Evolutionary conservation across 2,329 filamentous ascomycete species (phyloP).

Genomic region (Diaporthe nobilis): DNA sequence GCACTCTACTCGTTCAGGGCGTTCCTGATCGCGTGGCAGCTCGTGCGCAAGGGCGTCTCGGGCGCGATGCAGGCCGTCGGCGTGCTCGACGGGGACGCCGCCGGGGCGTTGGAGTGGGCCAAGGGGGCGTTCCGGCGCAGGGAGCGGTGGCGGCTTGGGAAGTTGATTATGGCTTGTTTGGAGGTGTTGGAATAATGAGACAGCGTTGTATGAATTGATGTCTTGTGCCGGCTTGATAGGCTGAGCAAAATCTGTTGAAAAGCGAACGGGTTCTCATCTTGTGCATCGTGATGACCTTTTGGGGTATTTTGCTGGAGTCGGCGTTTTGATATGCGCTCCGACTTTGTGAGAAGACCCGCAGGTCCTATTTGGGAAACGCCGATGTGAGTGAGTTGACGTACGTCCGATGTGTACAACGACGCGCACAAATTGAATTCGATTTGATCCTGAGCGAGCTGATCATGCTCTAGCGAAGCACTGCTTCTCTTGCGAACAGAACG

Average conservation of each 20-base stretch:
- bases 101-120: slow-evolving; percentile 50
- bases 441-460: too few species aligned
- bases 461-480: too few species aligned
- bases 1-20: slow-evolving; percentile 57
- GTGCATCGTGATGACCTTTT: neutral
- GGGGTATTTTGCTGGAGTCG: neutral
- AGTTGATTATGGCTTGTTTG: slow-evolving; percentile 51
- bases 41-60: slow-evolving; percentile 49
- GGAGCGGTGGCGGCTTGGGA: slow-evolving; percentile 50
- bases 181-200: slow-evolving; percentile 6
- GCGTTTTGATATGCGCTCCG: neutral
- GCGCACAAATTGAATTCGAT: too few species aligned
- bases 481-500: too few species aligned
- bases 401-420: neutral
- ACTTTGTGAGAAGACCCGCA: neutral
- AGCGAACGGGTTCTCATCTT: too few species aligned
- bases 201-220: neutral
- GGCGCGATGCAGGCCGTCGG: slow-evolving; percentile 53
- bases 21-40: slow-evolving; percentile 57
- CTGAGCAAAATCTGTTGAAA: neutral
- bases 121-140: slow-evolving; percentile 50
- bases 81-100: slow-evolving; percentile 50
- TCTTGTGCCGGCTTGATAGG: neutral
- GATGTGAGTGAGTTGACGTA: neutral
- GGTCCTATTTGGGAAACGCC: neutral